phyloP scores from a whole-genome alignment of 371 early-diverging fungal genomes.

The Mortierella sp. region DNA sequence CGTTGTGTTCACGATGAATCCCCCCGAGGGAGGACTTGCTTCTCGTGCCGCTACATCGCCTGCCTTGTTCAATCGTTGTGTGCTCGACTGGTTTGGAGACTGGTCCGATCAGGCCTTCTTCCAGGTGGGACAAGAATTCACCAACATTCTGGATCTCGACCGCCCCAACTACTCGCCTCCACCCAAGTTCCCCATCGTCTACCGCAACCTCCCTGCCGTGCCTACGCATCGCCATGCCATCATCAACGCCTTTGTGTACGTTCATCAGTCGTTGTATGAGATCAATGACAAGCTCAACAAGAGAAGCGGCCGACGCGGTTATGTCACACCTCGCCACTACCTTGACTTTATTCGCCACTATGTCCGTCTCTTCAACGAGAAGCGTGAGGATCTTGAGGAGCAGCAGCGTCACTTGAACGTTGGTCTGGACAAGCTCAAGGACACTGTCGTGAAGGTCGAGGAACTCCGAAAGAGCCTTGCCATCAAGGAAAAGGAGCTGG shows the following conservation, averaged over 20 bases:
- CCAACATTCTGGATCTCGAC: slow-evolving; percentile 90
- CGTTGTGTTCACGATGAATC: slow-evolving; percentile 99
- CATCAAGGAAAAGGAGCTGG: slow-evolving; percentile 87
- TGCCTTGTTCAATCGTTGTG: slow-evolving; percentile 99
- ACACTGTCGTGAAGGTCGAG: slow-evolving; percentile 96
- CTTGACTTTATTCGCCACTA: slow-evolving; percentile 97
- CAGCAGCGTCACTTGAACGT: slow-evolving; percentile 98
- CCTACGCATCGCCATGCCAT: slow-evolving; percentile 88
- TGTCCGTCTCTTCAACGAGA: slow-evolving; percentile 89
- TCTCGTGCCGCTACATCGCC: slow-evolving; percentile 97
- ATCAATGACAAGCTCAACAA: slow-evolving; percentile 87
- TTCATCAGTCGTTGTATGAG: slow-evolving; percentile 90
- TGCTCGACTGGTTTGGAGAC: slow-evolving; percentile 99
- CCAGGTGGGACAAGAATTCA: slow-evolving; percentile 97
- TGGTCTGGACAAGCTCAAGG: slow-evolving; percentile 95
- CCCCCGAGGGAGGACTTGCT: slow-evolving; percentile 94
- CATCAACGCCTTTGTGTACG: slow-evolving; percentile 90
- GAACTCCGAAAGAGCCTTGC: slow-evolving; percentile 91
- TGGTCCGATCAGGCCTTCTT: slow-evolving; percentile 98
- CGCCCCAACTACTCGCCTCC: slow-evolving; percentile 75
- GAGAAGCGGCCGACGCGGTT: slow-evolving; percentile 83
- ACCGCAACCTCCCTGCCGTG: slow-evolving; percentile 78
- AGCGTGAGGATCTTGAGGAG: slow-evolving; percentile 95
- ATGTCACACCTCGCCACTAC: slow-evolving; percentile 97
- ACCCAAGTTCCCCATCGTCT: slow-evolving; percentile 81